Conservation (phyloP, 805 yeast species). For the Myxozyma nipponensis region DNA sequence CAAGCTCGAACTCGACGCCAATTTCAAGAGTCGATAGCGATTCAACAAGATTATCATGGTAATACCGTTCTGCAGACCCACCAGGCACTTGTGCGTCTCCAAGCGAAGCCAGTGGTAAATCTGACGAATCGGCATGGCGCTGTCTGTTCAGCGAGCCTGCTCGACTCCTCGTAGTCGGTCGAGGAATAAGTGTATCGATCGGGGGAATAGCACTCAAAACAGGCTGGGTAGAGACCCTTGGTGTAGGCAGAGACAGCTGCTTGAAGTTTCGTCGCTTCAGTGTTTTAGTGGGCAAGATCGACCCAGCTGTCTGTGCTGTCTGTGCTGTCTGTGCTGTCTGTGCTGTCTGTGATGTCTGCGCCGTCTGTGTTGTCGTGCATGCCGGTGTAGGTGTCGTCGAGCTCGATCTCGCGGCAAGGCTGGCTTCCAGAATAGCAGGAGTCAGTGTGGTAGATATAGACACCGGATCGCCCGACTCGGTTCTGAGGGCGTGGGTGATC, state of each 20-base stretch:
- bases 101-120: slow-evolving; percentile 24
- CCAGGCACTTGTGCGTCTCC: slow-evolving; percentile 29
- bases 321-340: neutral
- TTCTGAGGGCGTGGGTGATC: neutral
- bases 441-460: neutral
- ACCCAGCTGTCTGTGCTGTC: neutral
- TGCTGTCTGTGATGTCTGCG: too few species aligned
- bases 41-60: slow-evolving; percentile 37
- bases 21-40: slow-evolving; percentile 49
- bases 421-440: neutral
- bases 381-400: neutral
- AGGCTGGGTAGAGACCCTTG: slow-evolving; percentile 23
- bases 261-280: slow-evolving; percentile 58
- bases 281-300: slow-evolving; percentile 36
- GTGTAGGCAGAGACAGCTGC: slow-evolving; percentile 44
- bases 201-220: slow-evolving; percentile 6
- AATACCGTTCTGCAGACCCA: slow-evolving; percentile 31
- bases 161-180: neutral
- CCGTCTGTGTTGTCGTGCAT: neutral
- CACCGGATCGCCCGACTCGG: neutral
- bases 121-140: neutral
- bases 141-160: neutral
- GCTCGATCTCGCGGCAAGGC: neutral
- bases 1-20: slow-evolving; percentile 52
- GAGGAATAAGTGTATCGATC: neutral